phyloP scores from a whole-genome alignment of 2,329 filamentous ascomycete genomes.

The Claviceps africana region DNA sequence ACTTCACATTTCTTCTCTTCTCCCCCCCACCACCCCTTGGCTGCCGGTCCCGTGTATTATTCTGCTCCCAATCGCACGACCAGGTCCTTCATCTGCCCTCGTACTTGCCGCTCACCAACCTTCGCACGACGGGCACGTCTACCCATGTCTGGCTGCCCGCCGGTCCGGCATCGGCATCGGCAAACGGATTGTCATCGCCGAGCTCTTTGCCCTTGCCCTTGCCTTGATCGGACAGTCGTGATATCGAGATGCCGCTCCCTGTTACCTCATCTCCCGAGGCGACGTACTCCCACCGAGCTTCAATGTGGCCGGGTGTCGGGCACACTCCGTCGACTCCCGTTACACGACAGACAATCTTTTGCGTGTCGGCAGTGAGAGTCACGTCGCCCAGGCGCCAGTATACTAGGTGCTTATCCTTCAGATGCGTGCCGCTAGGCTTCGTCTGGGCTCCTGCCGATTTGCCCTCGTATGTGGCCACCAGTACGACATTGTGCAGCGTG shows the following conservation, averaged over 20 bases:
- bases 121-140: constrained; percentile 50
- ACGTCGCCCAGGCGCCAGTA: constrained; percentile 74
- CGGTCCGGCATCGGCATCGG: constrained; percentile 27
- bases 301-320: constrained; percentile 60
- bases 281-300: constrained; percentile 64
- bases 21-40: too few species aligned
- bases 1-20: too few species aligned
- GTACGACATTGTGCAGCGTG: constrained; percentile 55
- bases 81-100: constrained; percentile 27
- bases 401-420: constrained; percentile 61
- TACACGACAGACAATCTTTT: constrained; percentile 75
- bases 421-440: constrained; percentile 66
- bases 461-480: constrained; percentile 59
- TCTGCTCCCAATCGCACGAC: background rate
- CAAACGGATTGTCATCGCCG: constrained; percentile 52
- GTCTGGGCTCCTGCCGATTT: constrained; percentile 56
- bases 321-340: constrained; percentile 54
- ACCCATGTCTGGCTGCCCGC: constrained; percentile 40
- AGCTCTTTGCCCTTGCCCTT: constrained; percentile 41
- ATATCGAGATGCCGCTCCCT: constrained; percentile 52
- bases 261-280: constrained; percentile 28
- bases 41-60: background rate
- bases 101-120: constrained; percentile 64
- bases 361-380: constrained; percentile 47
- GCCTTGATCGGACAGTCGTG: constrained; percentile 33